phyloP scores from a whole-genome alignment of 129 eudicot species.

The Erigeron canadensis region DNA sequence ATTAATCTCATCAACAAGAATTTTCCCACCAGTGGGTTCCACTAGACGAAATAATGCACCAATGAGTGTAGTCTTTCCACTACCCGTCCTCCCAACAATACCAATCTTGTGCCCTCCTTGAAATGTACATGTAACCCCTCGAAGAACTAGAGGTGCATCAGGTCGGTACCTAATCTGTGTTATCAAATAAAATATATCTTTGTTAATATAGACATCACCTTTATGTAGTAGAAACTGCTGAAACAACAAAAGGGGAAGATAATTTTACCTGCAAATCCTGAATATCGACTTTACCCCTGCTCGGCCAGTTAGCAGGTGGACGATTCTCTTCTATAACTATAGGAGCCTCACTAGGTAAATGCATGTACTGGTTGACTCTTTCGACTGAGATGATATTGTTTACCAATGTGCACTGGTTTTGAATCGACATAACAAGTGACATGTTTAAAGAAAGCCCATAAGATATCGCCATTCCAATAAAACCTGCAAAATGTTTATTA shows the following conservation, averaged over 20 bases:
- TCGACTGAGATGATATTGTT: conserved; percentile 89
- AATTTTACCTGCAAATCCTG: conserved; percentile 60
- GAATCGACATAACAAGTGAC: conserved; percentile 71
- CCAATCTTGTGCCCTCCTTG: conserved; percentile 73
- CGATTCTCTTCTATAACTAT: conserved; percentile 63
- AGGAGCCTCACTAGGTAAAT: conserved; percentile 93
- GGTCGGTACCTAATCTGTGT: conserved; percentile 60
- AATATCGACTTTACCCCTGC: conserved; percentile 68
- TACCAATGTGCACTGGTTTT: conserved; percentile 79
- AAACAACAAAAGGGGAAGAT: background rate
- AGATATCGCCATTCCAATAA: conserved; percentile 92
- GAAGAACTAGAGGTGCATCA: conserved; percentile 58
- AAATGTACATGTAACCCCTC: conserved; percentile 50
- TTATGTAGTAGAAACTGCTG: background rate
- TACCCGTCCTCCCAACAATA: conserved; percentile 72
- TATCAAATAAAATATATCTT: background rate
- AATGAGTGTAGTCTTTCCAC: conserved; percentile 69
- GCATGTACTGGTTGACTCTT: conserved; percentile 91
- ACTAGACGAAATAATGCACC: conserved; percentile 64
- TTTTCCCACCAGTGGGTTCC: conserved; percentile 59
- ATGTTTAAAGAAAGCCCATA: conserved; percentile 80
- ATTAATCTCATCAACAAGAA: conserved; percentile 56
- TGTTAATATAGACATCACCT: conserved; percentile 11
- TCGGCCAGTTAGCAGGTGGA: conserved; percentile 78
- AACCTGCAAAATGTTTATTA: conserved; percentile 50